A percentile compares a stretch with the other conserved stretches of the same genome.
Conservation (phyloP, 768 basidiomycete species). For the Coprinopsis strossmayeri region DNA sequence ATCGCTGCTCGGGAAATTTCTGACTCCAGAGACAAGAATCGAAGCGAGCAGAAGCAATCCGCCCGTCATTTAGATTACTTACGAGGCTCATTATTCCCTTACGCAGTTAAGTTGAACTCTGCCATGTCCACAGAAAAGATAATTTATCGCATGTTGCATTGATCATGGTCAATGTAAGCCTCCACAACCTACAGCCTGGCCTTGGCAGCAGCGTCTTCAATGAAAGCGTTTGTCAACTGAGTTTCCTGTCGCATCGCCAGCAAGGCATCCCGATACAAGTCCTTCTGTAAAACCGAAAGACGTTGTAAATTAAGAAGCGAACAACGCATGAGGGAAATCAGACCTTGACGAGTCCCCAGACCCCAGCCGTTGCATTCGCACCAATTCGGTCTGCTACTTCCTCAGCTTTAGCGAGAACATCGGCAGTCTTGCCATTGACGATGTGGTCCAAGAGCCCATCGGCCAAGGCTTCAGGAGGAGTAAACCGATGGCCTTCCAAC, state of each 20-base stretch:
- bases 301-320: neutral
- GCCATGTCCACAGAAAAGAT: too few species aligned
- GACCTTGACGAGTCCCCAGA: constrained; percentile 74
- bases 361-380: constrained; percentile 47
- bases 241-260: constrained; percentile 33
- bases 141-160: too few species aligned
- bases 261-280: constrained; percentile 53
- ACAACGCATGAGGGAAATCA: neutral
- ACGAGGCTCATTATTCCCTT: too few species aligned
- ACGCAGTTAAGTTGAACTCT: too few species aligned
- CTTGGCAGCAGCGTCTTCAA: constrained; percentile 47
- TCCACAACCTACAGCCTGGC: constrained; percentile 41
- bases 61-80: too few species aligned
- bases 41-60: too few species aligned
- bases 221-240: constrained; percentile 23
- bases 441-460: constrained; percentile 68
- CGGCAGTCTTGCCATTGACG: constrained; percentile 52
- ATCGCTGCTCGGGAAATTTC: too few species aligned
- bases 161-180: too few species aligned
- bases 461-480: constrained; percentile 60
- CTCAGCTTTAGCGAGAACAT: constrained; percentile 56
- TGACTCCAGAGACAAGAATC: too few species aligned
- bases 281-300: constrained; percentile 11
- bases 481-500: constrained; percentile 76
- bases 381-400: constrained; percentile 52